Evolutionary conservation across 148 eudicot genomes (phyloP), one percentile per base, ranked within the genome.

Genomic region (Polygonum aviculare): DNA sequence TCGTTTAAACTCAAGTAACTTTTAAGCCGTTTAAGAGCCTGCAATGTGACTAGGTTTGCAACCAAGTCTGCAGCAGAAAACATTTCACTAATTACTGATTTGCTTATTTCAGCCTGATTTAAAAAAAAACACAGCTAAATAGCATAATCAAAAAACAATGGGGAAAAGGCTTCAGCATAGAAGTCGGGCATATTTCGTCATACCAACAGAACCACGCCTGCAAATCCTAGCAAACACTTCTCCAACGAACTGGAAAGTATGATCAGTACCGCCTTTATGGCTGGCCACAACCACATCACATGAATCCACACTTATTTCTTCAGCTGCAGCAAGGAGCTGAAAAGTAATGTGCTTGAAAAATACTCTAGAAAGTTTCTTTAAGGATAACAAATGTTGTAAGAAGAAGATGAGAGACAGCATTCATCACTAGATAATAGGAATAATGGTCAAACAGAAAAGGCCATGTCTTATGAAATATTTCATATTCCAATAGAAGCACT

Each of bases 161-260:
- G n/a, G 36, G 41, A 12, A 38, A 67, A 72, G 45, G 74, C 31
- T 72, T 47, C 50, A 62, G 31, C 77, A 73, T 16, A 31, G 14
- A n/a, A 59, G 69, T 50, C 73, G 69, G 76, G 35, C 49, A 15
- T 44, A 73, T 78, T 45, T 44, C 44, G 67, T n/a, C 77, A 73
- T 90, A 94, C 98, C 97, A 80, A 92, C 76, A 80, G 96, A 90
- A 51, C 98, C 98, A 79, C 98, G 93, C 44, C 98, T 91, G 77
- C 93, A 86, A 72, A 94, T 88, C 54, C 97, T 93, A 63, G 91
- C 81, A 84, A 92, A 85, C 81, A 85, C 77, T 74, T 92, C 96
- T 73, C 91, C 98, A 77, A 88, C 81, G 82, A 89, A 91, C 75
- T 79, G 83, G 60, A 85, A 76, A 76, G 88, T 55, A 55, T 86